These are phyloP conservation scores for Plantago ovata DNA, from an alignment of 257 asterid genomes.

Conservation along the genomic window DNA sequence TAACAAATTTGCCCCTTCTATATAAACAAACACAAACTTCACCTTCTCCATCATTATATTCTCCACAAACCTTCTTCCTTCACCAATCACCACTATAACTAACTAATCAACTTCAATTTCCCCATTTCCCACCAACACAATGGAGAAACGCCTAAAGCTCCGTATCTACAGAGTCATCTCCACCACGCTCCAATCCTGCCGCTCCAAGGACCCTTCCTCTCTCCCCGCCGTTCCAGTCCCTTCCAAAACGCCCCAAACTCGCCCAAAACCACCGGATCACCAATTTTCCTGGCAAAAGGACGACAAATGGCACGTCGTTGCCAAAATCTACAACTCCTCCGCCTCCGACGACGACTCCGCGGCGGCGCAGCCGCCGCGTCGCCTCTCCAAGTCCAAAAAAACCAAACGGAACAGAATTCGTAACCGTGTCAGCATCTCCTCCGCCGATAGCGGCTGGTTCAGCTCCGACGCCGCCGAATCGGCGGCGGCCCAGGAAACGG, in stretches of 20 bases:
- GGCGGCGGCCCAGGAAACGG: slow-evolving; percentile 26
- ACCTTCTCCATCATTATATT: too few relatives aligned
- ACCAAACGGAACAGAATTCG: slow-evolving; percentile 19
- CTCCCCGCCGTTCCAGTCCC: slow-evolving; percentile 62
- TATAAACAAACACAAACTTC: too few relatives aligned
- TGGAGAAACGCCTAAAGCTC: slow-evolving; percentile 59
- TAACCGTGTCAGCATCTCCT: slow-evolving; percentile 45
- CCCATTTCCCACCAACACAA: slow-evolving; percentile 3
- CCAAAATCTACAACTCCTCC: slow-evolving; percentile 32
- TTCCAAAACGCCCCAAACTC: slow-evolving; percentile 29
- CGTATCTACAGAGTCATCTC: slow-evolving; percentile 48
- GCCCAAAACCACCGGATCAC: background rate
- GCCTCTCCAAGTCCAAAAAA: slow-evolving; percentile 20
- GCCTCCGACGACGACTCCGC: slow-evolving; percentile 26
- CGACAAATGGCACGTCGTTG: slow-evolving; percentile 66
- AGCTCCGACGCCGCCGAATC: too few relatives aligned
- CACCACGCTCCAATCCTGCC: slow-evolving; percentile 62
- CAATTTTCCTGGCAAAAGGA: slow-evolving; percentile 51
- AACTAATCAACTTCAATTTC: too few relatives aligned
- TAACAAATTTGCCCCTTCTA: too few relatives aligned
- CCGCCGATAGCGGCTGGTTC: slow-evolving; percentile 53
- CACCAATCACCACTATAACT: too few relatives aligned
- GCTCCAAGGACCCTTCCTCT: slow-evolving; percentile 53
- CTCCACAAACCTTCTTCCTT: too few relatives aligned
- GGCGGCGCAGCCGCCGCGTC: slow-evolving; percentile 20